Evolutionary conservation across 2,329 filamentous ascomycete species (phyloP).

Genomic region (Aspergillus piperis): DNA sequence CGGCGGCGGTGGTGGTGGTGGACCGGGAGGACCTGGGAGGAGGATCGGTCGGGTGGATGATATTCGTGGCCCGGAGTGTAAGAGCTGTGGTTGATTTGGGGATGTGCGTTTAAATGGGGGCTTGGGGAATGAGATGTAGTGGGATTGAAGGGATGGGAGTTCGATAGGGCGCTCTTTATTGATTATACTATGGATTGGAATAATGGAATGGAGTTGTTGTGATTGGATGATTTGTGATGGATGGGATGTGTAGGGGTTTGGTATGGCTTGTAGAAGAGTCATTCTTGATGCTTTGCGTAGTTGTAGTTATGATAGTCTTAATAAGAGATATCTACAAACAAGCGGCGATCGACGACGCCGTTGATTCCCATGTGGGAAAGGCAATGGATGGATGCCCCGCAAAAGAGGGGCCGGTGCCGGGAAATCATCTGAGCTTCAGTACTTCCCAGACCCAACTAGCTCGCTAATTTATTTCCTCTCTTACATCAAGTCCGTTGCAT

Average conservation of each 20-base stretch:
- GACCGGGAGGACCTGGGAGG: slow-evolving; percentile 34
- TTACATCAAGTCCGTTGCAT: not conserved
- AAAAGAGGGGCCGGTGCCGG: not conserved
- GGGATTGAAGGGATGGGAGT: not conserved
- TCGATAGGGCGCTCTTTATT: not conserved
- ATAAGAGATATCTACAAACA: no score
- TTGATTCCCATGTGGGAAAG: not conserved
- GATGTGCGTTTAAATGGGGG: not conserved
- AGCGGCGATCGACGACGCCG: no score
- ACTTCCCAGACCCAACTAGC: no score
- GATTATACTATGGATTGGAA: not conserved
- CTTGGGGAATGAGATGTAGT: not conserved
- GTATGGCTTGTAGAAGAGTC: no score
- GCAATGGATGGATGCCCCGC: not conserved
- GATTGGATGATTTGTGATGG: no score
- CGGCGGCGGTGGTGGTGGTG: slow-evolving; percentile 28
- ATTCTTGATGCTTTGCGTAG: no score
- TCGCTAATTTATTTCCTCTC: not conserved
- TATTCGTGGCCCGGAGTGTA: slow-evolving; percentile 51
- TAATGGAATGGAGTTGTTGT: no score
- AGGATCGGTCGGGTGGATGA: slow-evolving; percentile 51
- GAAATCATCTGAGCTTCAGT: not conserved
- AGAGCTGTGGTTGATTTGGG: slow-evolving; percentile 41
- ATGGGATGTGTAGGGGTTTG: no score
- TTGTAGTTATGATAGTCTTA: no score